A percentile compares a stretch with the other conserved stretches of the same genome.
Evolutionary conservation across 768 basidiomycete genomes (phyloP).

Genomic region (Lactarius sanguifluus): DNA sequence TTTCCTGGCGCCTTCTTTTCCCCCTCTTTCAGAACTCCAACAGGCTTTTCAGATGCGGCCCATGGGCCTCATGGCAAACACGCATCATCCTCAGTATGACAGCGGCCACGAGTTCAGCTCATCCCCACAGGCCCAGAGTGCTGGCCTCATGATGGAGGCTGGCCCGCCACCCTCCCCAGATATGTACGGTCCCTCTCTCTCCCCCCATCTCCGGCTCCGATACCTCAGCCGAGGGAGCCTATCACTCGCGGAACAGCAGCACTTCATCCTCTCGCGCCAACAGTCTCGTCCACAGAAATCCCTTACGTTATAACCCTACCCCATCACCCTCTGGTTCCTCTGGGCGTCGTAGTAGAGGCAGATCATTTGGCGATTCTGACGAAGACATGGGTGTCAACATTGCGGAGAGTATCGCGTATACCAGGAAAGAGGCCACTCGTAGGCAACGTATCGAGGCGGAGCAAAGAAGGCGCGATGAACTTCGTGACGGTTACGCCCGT

Average conservation of each 20-base stretch:
- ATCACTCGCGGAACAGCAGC: conserved; percentile 70
- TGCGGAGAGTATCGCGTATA: conserved; percentile 70
- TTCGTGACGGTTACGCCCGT: conserved; percentile 86
- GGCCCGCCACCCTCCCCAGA: conserved; percentile 71
- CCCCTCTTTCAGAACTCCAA: conserved; percentile 63
- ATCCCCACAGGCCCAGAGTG: conserved; percentile 32
- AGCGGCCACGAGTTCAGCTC: conserved; percentile 56
- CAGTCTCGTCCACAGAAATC: conserved; percentile 71
- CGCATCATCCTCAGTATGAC: conserved; percentile 55
- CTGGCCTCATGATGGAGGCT: conserved; percentile 27
- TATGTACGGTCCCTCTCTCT: conserved; percentile 81
- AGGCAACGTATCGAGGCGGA: conserved; percentile 88
- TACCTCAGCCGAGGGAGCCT: conserved; percentile 75
- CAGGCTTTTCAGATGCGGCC: conserved; percentile 57
- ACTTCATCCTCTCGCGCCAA: conserved; percentile 74
- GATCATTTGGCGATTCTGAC: conserved; percentile 72
- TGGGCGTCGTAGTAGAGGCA: conserved; percentile 61
- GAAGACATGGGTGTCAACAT: conserved; percentile 62
- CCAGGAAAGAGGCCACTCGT: conserved; percentile 81
- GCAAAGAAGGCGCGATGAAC: conserved; percentile 83
- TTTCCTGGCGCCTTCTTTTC: conserved; percentile 46
- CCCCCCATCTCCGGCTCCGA: conserved; percentile 89
- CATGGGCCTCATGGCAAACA: conserved; percentile 64
- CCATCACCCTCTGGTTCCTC: conserved; percentile 77
- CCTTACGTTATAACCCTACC: conserved; percentile 74